Evolutionary conservation across 2,329 filamentous ascomycete species (phyloP).

Genomic region (Penicillium sp.): DNA sequence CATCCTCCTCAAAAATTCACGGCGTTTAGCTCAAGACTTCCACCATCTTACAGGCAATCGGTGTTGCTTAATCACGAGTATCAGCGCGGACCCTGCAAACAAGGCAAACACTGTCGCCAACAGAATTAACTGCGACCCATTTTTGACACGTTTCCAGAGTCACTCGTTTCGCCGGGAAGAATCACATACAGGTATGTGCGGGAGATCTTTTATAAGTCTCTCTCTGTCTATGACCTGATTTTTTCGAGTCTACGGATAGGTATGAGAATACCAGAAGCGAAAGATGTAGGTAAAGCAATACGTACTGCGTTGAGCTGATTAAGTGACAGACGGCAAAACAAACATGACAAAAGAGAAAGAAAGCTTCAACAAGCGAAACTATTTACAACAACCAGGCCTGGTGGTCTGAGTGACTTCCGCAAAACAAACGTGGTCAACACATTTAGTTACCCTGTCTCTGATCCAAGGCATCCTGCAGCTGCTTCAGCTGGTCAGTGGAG

Average conservation of each 20-base stretch:
- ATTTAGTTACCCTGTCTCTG: neutral
- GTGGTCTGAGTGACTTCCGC: neutral
- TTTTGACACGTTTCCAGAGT: no score
- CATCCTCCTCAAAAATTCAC: conserved; percentile 24
- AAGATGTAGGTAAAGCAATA: neutral
- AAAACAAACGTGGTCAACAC: neutral
- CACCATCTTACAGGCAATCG: conserved; percentile 19
- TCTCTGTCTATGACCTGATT: neutral
- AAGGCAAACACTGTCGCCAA: no score
- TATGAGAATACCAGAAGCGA: neutral
- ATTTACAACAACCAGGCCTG: neutral
- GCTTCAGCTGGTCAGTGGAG: neutral
- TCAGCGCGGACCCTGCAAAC: no score
- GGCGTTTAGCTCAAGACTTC: conserved; percentile 17
- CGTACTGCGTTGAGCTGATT: neutral
- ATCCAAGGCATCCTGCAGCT: neutral
- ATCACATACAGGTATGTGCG: neutral
- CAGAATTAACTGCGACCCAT: no score
- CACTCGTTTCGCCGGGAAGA: no score
- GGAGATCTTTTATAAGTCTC: neutral
- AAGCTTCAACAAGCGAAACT: neutral
- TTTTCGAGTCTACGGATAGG: neutral
- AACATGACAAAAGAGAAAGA: neutral
- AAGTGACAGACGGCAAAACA: neutral
- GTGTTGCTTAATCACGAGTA: neutral